These are phyloP conservation scores for Carex kokanica DNA, from an alignment of 176 grass and related monocot species.

Conservation along the genomic window DNA sequence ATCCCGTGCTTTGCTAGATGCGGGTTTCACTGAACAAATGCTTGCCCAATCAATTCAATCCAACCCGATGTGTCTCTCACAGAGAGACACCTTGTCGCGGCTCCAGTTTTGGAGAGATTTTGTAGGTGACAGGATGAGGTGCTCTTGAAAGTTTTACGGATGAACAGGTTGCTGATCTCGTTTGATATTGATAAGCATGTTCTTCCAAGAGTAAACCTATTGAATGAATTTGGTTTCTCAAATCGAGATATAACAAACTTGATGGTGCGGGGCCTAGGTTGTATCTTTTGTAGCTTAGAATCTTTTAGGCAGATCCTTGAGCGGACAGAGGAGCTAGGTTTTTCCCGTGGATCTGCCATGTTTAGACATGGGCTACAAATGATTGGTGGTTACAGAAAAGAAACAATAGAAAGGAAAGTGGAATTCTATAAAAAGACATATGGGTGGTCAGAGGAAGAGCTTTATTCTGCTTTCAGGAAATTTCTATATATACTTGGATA, in stretches of 20 bases:
- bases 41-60: neutral
- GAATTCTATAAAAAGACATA: neutral
- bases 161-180: neutral
- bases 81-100: too few relatives aligned
- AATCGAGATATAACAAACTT: neutral
- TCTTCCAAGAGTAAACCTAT: neutral
- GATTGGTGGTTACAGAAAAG: neutral
- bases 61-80: neutral
- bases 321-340: neutral
- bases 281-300: neutral
- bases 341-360: neutral
- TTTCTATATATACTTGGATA: neutral
- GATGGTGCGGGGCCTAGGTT: neutral
- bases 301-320: neutral
- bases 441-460: neutral
- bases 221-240: conserved; percentile 4
- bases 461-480: conserved; percentile 1
- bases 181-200: neutral
- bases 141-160: conserved; percentile 5
- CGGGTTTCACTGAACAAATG: neutral
- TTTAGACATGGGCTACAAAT: neutral
- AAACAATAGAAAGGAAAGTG: neutral
- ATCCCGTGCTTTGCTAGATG: neutral
- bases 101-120: conserved; percentile 13
- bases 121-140: neutral